phyloP scores from a whole-genome alignment of 2,329 filamentous ascomycete species.

The Sclerotinia sclerotiorum region DNA sequence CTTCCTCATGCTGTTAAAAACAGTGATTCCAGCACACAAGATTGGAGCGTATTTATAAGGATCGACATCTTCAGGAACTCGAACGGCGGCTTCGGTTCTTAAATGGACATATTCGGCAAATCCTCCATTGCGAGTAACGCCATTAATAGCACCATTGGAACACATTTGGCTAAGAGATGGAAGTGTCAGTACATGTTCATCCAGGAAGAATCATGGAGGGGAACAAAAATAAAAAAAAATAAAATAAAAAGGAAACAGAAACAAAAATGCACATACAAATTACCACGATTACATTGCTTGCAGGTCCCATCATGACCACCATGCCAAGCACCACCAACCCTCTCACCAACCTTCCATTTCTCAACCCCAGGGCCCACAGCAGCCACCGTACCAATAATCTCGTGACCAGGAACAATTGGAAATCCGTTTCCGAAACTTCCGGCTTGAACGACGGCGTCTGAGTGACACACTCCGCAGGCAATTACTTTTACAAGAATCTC shows the following conservation, averaged over 20 bases:
- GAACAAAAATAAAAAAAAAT: too few relatives aligned
- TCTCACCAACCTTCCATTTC: constrained; percentile 61
- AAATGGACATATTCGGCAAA: constrained; percentile 64
- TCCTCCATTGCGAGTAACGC: constrained; percentile 65
- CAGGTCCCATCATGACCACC: constrained; percentile 61
- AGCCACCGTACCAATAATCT: constrained; percentile 67
- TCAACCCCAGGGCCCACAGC: constrained; percentile 58
- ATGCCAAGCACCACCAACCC: constrained; percentile 69
- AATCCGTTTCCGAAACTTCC: constrained; percentile 56
- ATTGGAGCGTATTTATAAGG: constrained; percentile 57
- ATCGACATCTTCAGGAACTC: constrained; percentile 53
- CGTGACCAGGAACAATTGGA: constrained; percentile 68
- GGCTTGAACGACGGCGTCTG: constrained; percentile 50
- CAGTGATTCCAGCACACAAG: constrained; percentile 65
- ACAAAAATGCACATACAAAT: constrained; percentile 41
- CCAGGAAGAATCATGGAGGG: background rate
- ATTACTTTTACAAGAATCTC: constrained; percentile 70
- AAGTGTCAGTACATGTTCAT: background rate
- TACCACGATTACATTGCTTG: constrained; percentile 59
- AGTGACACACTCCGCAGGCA: constrained; percentile 71
- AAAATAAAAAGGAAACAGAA: background rate
- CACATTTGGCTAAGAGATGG: constrained; percentile 57
- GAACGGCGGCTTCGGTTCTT: constrained; percentile 59
- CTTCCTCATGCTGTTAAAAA: constrained; percentile 60
- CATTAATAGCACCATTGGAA: constrained; percentile 61